Evolutionary conservation across 805 yeast genomes (phyloP).

Genomic region (Candida suzukii): DNA sequence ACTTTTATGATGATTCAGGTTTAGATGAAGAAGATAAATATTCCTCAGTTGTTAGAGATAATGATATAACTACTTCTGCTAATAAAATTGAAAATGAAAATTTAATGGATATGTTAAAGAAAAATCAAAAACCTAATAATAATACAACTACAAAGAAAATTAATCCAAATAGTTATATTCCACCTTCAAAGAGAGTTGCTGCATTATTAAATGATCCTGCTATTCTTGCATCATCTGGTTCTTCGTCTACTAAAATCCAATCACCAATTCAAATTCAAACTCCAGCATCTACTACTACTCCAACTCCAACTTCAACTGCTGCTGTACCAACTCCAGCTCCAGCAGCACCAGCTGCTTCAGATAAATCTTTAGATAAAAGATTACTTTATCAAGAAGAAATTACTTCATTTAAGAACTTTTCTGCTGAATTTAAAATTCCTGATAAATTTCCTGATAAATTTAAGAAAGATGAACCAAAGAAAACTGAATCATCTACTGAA

Average conservation of each 20-base stretch:
- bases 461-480: conserved; percentile 3
- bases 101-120: conserved; percentile 20
- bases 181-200: conserved; percentile 50
- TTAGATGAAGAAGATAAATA: conserved; percentile 94
- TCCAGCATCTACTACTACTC: neutral
- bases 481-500: no score
- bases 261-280: neutral
- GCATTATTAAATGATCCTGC: conserved; percentile 58
- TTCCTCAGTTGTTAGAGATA: conserved; percentile 79
- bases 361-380: conserved; percentile 20
- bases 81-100: conserved; percentile 8
- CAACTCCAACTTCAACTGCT: conserved; percentile 8
- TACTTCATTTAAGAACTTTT: conserved; percentile 66
- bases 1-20: conserved; percentile 83
- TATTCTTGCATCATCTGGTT: conserved; percentile 46
- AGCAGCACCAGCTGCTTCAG: conserved; percentile 22
- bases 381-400: conserved; percentile 54
- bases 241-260: neutral
- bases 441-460: conserved; percentile 36
- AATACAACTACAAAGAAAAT: conserved; percentile 17
- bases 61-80: conserved; percentile 15
- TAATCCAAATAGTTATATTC: conserved; percentile 38
- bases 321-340: conserved; percentile 20
- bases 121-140: conserved; percentile 11
- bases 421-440: conserved; percentile 68